Evolutionary conservation across 352 stramenopile genomes (phyloP), one percentile per base, ranked within the genome.

Genomic region (Phytophthora boehmeriae): DNA sequence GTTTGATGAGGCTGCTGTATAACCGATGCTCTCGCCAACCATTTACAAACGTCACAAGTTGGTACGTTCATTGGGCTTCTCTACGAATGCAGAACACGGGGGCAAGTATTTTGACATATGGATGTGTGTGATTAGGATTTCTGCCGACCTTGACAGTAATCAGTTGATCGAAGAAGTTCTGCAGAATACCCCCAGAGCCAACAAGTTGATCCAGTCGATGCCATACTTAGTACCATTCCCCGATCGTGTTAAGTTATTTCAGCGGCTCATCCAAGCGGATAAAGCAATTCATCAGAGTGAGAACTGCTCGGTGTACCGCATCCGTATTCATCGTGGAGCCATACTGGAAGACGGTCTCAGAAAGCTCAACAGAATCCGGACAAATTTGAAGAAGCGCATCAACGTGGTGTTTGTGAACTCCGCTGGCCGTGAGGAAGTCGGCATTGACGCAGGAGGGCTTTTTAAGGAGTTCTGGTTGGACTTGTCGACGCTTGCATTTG

Each of bases 381-480:
- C 68, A 13, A 81, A 96, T 8, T 75, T 97, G 51, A 97, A 98
- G 58, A 93, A 86, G 59, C 77, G 73, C 17, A 86, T 92, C 52
- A 87, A 90, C 41, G 78, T 92, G 8, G 75, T 90, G 11, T 95
- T 93, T 51, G 72, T 93, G 17, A 98, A 98, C 69, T 78, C 91
- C 1, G 83, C 92, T 45, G 95, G 92, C 8, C 59, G 82, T 10
- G 77, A 98, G 76, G 97, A 99, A 75, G 88, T 82, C 47, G 97
- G 97, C 17, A 98, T 99, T 59, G 97, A 99, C 78, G 89, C 95
- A 28, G 97, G 97, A 16, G 97, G 97, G 0, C 74, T 99, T 0
- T 99, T 99, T 66, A 99, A 99, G 79, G 97, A 99, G 63, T 98
- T 98, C 63, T 98, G 91, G 89, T 87, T 94, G 17, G 91, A 87